These are phyloP conservation scores for Backusella tuberculispora DNA, from an alignment of 192 early-diverging fungal species.

Conservation along the genomic window DNA sequence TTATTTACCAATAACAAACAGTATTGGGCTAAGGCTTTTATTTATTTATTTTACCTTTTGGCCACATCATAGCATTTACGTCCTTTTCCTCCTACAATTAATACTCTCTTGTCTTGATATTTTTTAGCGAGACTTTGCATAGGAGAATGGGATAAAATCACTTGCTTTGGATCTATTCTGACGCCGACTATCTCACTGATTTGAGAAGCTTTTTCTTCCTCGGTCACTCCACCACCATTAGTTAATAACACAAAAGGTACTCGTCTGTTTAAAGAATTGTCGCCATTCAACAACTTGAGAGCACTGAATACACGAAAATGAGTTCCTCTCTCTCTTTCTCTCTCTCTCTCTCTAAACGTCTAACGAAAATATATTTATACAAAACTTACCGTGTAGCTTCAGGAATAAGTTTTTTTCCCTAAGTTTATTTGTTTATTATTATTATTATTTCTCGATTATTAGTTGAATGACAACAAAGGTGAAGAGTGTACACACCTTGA, in stretches of 20 bases:
- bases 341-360: no score
- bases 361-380: neutral
- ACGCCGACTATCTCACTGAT: constrained; percentile 62
- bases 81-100: constrained; percentile 76
- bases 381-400: constrained; percentile 53
- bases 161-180: constrained; percentile 60
- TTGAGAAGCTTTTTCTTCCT: constrained; percentile 71
- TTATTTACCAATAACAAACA: no score
- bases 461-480: neutral
- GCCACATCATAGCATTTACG: constrained; percentile 65
- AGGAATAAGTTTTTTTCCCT: constrained; percentile 71
- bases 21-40: constrained; percentile 42
- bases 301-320: constrained; percentile 42
- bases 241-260: constrained; percentile 84
- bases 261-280: constrained; percentile 52
- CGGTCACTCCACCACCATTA: constrained; percentile 86
- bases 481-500: constrained; percentile 54
- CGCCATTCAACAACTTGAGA: constrained; percentile 66
- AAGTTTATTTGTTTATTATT: neutral
- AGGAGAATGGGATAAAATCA: constrained; percentile 88
- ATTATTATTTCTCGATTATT: neutral
- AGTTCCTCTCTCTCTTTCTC: no score
- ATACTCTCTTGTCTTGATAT: constrained; percentile 66
- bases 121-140: constrained; percentile 68
- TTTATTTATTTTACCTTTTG: constrained; percentile 61